Base-by-base conservation (phyloP, 176 grass and related monocot species). In the Alloteropsis semialata region DNA sequence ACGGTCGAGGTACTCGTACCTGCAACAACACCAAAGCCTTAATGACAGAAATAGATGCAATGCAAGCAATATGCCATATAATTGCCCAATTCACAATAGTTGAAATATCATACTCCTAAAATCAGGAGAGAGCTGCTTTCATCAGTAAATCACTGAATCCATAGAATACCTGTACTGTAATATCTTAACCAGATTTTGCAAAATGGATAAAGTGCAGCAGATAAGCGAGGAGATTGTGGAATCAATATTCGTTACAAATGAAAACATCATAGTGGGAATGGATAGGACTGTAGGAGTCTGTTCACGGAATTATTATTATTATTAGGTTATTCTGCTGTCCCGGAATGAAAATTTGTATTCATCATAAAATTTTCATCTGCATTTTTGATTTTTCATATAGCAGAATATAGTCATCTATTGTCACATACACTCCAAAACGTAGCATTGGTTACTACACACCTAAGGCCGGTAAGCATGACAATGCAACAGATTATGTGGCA, bases 1-100 rank as follows among this genome's bases (percentile, higher is more conserved):
- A 22, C 80, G 88, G 59, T 98, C 96, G 82, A 98, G 83, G 69
- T 96, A 95, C 34, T 96, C 96, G 7, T 98, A 98, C 96, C 96
- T 98, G 54, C 76, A 79, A 13, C 29, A 65, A 24, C 22, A 79
- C 12, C 43, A 51, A 50, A 50, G 76, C 12, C 27, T 79, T 48
- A 55, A 82, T 28, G 32, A 28, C 28, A 72, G 29, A 77, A 56
- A 88, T 72, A 34, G 4, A 24, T 37, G 8, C 60, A 69, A 24
- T 37, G 8, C 60, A 69, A 22, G 18, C n/a, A 17, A 45, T 27
- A 70, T 70, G 6, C 65, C 36, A 91, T 66, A 78, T 30, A 7
- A 25, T 10, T 82, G 45, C 1, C 32, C 38, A 15, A 22, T 14
- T 54, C 2, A 76, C 51, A 43, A 65, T 72, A 71, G 30, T 8